Base-by-base conservation (phyloP, 495 filamentous ascomycete genomes). In the Astrothelium macrocarpum region DNA sequence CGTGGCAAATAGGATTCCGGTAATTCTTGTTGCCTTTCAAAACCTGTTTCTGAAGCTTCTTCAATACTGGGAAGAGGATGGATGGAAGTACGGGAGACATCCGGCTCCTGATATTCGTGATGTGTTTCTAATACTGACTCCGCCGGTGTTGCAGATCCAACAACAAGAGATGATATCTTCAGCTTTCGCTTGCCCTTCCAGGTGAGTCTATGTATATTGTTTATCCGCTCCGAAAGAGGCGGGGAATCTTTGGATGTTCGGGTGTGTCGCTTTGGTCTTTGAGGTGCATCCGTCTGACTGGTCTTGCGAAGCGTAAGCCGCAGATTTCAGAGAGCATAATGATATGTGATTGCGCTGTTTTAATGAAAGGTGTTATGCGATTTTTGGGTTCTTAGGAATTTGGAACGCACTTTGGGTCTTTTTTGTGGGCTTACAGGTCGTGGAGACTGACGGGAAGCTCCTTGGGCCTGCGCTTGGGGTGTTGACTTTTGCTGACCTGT, bases 61-160 rank as follows among this genome's bases (percentile, higher is more conserved):
- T 49, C 45, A 16, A 49, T 49, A 49, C 1, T 49, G 45, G 45
- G 45, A 49, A 49, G 45, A 49, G 45, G 11, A 9, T 49, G 45
- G n/a, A 5, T 18, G 1, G 20, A 49, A 1, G 45, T 16, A 49
- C 20, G 45, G 45, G n/a, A 18, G 45, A 49, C 20, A 49, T 1
- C 45, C 45, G 45, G 14, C 45, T 49, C 45, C 45, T 49, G 45
- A 20, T 49, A 49, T 49, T 18, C 20, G 45, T 49, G 45, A 49
- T 49, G n/a, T 49, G 45, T 20, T 49, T 49, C 45, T 23, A 49
- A 49, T 49, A 49, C n/a, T 49, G 45, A 49, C 11, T 49, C 45
- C 45, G 45, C 45, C 0, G 45, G 45, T 16, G 11, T 49, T 49
- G 45, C 20, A 49, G 45, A 23, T 49, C 20, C 45, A 49, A 49